phyloP scores from a whole-genome alignment of 129 eudicot genomes.

The Chrysanthemum seticuspe region DNA sequence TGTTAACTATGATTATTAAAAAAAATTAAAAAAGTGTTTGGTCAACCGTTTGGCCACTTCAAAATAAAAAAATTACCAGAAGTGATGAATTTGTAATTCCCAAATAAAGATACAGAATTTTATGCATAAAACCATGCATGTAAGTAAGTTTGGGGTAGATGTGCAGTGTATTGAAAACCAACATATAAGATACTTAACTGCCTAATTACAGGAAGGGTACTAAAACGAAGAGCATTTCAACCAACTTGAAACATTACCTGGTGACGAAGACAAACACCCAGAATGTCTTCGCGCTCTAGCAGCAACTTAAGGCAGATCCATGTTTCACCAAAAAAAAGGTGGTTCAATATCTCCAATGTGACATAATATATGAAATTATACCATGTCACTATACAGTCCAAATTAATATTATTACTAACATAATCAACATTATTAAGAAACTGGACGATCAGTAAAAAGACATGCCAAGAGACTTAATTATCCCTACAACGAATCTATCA shows the following conservation, averaged over 20 bases:
- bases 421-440: no score
- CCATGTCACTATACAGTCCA: no score
- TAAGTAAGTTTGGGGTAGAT: conserved; percentile 5
- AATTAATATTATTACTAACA: no score
- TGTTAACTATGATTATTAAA: no score
- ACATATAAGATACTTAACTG: conserved; percentile 14
- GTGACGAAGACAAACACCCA: conserved; percentile 99
- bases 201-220: conserved; percentile 10
- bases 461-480: no score
- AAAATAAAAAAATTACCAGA: no score
- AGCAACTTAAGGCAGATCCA: conserved; percentile 84
- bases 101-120: not conserved
- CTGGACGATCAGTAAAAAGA: no score
- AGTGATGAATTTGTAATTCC: not conserved
- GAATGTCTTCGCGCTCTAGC: conserved; percentile 81
- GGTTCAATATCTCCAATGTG: conserved; percentile 3
- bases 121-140: conserved; percentile 5
- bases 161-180: conserved; percentile 7
- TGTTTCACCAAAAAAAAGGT: conserved; percentile 28
- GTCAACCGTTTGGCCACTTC: no score
- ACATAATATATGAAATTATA: not conserved
- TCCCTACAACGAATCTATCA: no score
- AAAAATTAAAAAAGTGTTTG: no score
- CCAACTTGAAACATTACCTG: conserved; percentile 53
- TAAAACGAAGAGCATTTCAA: conserved; percentile 4